These are phyloP conservation scores for Xylaria venustula DNA, from an alignment of 495 filamentous ascomycete species.

Conservation along the genomic window DNA sequence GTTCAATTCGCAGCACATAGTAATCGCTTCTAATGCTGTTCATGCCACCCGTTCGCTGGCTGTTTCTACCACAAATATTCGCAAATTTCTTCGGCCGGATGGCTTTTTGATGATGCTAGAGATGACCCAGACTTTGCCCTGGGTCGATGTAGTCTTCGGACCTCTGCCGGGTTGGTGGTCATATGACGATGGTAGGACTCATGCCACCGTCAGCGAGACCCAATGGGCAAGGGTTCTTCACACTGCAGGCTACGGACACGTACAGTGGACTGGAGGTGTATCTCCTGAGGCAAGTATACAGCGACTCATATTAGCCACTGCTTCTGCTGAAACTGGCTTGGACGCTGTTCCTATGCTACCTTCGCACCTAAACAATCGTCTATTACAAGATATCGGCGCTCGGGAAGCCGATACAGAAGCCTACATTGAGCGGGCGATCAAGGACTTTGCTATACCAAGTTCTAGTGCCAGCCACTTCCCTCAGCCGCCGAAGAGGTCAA, in stretches of 20 bases:
- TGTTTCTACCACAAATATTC: slow-evolving; percentile 32
- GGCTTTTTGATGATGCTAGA: slow-evolving; percentile 49
- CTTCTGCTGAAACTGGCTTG: slow-evolving; percentile 15
- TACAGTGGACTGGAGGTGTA: slow-evolving; percentile 50
- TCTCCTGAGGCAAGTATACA: slow-evolving; percentile 40
- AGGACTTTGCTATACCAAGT: background rate
- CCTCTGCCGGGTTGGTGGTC: slow-evolving; percentile 57
- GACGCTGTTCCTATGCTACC: background rate
- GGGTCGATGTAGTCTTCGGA: slow-evolving; percentile 51
- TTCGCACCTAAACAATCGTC: too few species aligned
- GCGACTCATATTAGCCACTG: slow-evolving; percentile 43
- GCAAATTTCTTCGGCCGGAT: slow-evolving; percentile 36
- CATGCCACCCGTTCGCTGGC: slow-evolving; percentile 45
- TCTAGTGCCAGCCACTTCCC: background rate
- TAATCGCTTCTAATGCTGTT: slow-evolving; percentile 48
- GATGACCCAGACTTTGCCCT: slow-evolving; percentile 41
- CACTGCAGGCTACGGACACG: slow-evolving; percentile 43
- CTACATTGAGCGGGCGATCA: too few species aligned
- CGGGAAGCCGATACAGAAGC: too few species aligned
- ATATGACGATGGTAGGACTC: slow-evolving; percentile 45
- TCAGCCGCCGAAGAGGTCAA: too few species aligned
- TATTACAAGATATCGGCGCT: too few species aligned
- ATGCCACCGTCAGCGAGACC: slow-evolving; percentile 37
- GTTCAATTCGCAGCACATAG: slow-evolving; percentile 27
- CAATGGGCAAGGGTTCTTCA: slow-evolving; percentile 42